These are phyloP conservation scores for Phytophthora citrophthora DNA, from an alignment of 352 stramenopile genomes.

Conservation along the genomic window DNA sequence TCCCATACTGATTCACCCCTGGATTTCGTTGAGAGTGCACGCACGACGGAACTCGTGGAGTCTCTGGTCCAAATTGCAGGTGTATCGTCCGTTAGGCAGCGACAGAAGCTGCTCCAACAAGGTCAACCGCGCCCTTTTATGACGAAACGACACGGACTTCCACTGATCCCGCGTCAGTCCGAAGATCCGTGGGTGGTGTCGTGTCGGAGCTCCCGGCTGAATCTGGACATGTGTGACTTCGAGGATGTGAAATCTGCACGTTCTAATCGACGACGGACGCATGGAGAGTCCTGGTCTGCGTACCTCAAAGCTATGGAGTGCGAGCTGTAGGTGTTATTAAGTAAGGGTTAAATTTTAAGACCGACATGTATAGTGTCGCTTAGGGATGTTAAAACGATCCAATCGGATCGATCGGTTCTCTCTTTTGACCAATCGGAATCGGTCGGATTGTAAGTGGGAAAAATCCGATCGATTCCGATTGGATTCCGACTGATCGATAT, in stretches of 20 bases:
- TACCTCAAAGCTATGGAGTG: slow-evolving; percentile 35
- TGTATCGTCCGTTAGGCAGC: slow-evolving; percentile 20
- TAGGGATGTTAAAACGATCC: no score
- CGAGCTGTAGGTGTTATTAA: slow-evolving; percentile 21
- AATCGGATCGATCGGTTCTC: no score
- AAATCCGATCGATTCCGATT: no score
- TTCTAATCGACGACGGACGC: not conserved
- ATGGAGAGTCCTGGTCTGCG: slow-evolving; percentile 11
- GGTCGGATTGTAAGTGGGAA: no score
- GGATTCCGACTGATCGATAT: no score
- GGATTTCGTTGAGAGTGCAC: slow-evolving; percentile 17
- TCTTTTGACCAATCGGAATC: no score
- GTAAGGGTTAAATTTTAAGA: no score
- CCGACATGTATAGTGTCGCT: no score
- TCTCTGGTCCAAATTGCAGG: slow-evolving; percentile 29
- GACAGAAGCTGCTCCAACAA: slow-evolving; percentile 26
- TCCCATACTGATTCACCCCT: slow-evolving; percentile 20
- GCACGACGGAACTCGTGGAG: slow-evolving; percentile 26
- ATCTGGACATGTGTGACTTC: slow-evolving; percentile 34
- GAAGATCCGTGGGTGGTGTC: slow-evolving; percentile 23
- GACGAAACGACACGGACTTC: slow-evolving; percentile 3
- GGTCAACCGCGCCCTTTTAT: slow-evolving; percentile 2
- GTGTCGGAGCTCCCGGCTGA: slow-evolving; percentile 24
- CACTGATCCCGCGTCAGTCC: slow-evolving; percentile 6
- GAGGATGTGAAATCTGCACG: slow-evolving; percentile 22